phyloP scores from a whole-genome alignment of 2,329 filamentous ascomycete species.

The Penicillium brevicompactum region DNA sequence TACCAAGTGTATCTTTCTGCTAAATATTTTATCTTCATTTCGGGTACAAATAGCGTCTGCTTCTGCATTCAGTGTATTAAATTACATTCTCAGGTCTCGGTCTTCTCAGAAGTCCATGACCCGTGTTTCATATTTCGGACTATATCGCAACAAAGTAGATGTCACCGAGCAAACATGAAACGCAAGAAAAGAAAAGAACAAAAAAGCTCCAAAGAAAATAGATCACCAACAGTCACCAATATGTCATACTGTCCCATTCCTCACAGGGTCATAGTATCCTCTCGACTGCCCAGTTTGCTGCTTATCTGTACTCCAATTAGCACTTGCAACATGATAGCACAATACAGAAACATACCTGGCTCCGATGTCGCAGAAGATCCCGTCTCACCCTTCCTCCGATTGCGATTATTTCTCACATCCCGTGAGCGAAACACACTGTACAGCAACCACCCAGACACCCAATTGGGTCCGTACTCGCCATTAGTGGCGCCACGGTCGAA shows the following conservation, averaged over 20 bases:
- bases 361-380: constrained; percentile 13
- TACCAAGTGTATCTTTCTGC: neutral
- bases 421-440: constrained; percentile 52
- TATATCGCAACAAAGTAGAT: constrained; percentile 5
- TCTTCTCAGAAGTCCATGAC: neutral
- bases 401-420: constrained; percentile 50
- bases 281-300: constrained; percentile 32
- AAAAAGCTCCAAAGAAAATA: neutral
- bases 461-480: constrained; percentile 50
- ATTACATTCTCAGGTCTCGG: neutral
- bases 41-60: neutral
- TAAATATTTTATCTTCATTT: neutral
- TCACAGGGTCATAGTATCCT: constrained; percentile 45
- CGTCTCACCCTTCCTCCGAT: constrained; percentile 41
- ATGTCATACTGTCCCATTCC: constrained; percentile 36
- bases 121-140: constrained; percentile 1
- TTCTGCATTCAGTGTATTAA: constrained; percentile 10
- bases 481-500: constrained; percentile 45
- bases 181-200: neutral
- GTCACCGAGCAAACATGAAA: constrained; percentile 5
- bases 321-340: neutral
- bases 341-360: constrained; percentile 11
- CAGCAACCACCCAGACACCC: constrained; percentile 50
- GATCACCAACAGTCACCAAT: neutral
- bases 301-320: constrained; percentile 20